phyloP scores from a whole-genome alignment of 768 basidiomycete species.

The Boletus eberwhitei region DNA sequence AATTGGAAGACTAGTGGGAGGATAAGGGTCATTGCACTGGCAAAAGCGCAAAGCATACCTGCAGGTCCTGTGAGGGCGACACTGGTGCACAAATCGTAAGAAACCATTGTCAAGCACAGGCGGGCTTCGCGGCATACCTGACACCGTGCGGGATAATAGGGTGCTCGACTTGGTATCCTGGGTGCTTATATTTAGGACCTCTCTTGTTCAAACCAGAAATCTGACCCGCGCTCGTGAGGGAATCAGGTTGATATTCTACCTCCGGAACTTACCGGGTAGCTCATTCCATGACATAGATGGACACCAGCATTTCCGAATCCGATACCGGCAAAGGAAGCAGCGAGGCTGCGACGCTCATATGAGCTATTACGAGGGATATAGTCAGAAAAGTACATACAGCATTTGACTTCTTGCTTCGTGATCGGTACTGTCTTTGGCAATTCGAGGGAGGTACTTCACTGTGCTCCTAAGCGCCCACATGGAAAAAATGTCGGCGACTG shows the following conservation, averaged over 20 bases:
- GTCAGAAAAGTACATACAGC: constrained; percentile 53
- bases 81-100: constrained; percentile 32
- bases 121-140: constrained; percentile 40
- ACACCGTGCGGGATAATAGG: constrained; percentile 95
- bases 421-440: constrained; percentile 77
- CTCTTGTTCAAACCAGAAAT: constrained; percentile 94
- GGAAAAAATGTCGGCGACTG: constrained; percentile 94
- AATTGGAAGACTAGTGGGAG: constrained; percentile 75
- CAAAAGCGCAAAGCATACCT: constrained; percentile 37
- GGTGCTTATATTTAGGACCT: constrained; percentile 87
- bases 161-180: constrained; percentile 79
- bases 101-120: not conserved
- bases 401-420: constrained; percentile 84
- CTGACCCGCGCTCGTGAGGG: constrained; percentile 35
- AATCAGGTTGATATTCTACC: not conserved
- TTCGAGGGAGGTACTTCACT: constrained; percentile 82
- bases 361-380: not conserved
- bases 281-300: constrained; percentile 87
- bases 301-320: constrained; percentile 95
- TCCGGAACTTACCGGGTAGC: constrained; percentile 63
- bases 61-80: constrained; percentile 91
- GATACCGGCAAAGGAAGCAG: constrained; percentile 92
- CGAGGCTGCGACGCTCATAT: constrained; percentile 50
- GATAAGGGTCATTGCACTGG: not conserved
- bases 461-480: constrained; percentile 90